Evolutionary conservation across 2,329 filamentous ascomycete species (phyloP), one percentile per base, ranked within the genome.

Genomic region (Paecilomyces fulvus): DNA sequence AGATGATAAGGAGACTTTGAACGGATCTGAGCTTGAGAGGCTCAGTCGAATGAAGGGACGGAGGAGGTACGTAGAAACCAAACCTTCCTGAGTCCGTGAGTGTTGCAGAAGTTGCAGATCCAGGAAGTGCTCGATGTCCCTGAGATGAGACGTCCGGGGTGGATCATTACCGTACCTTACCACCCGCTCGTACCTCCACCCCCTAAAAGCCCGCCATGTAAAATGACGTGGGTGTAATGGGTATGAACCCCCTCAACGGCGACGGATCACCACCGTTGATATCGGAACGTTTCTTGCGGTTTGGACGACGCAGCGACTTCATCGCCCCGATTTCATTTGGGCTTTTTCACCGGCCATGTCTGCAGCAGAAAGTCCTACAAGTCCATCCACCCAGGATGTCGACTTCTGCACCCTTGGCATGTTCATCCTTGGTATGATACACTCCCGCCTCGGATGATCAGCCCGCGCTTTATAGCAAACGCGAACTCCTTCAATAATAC

Each of bases 341-440:
- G 21, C 31, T 49, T 51, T 51, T 55, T 57, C 55, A 28, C 21
- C 33, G 17, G 56, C 11, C 7, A 69, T 70, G 64, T 31, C n/a
- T n/a, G n/a, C n/a, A n/a, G n/a, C n/a, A n/a, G n/a, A n/a, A n/a
- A n/a, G n/a, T n/a, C n/a, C n/a, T n/a, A n/a, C n/a, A n/a, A n/a
- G n/a, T n/a, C n/a, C 52, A 6, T 23, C 50, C 5, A 53, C 33
- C n/a, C 50, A 46, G 20, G 56, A 64, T 46, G 74, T 83, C 49
- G 80, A 84, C 56, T 84, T 84, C 61, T 81, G 78, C 68, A 84
- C 81, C 0, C 68, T 84, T 58, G 82, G 81, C 64, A 85, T 85
- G 83, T 83, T 84, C 72, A 84, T 84, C 59, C 80, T 85, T 58
- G 82, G 81, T 82, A 76, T 62, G 65, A 55, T 30, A 46, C 53